phyloP scores from a whole-genome alignment of 768 basidiomycete species.

The Scleroderma citrinum region DNA sequence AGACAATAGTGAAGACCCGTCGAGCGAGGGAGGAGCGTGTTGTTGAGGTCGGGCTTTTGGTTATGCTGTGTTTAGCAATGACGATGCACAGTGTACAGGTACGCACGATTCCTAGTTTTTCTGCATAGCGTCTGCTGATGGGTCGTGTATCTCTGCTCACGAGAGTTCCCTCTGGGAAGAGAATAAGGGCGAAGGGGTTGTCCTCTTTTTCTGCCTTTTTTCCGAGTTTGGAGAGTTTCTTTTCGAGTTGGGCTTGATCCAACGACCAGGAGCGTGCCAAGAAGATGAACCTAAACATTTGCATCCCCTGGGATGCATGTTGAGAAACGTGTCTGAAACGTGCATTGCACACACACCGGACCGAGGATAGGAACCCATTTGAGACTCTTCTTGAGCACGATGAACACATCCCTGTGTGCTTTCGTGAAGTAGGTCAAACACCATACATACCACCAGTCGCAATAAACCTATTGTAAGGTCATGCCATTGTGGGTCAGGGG shows the following conservation, averaged over 20 bases:
- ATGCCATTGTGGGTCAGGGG: neutral
- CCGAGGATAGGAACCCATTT: conserved; percentile 84
- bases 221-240: conserved; percentile 63
- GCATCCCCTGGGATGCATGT: conserved; percentile 63
- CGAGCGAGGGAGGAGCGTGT: conserved; percentile 86
- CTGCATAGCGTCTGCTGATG: conserved; percentile 79
- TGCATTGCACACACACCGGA: conserved; percentile 52
- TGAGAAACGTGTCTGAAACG: conserved; percentile 3
- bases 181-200: conserved; percentile 71
- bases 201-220: conserved; percentile 60
- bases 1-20: conserved; percentile 86
- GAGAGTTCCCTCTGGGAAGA: conserved; percentile 96
- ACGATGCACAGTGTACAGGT: conserved; percentile 4
- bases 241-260: conserved; percentile 63
- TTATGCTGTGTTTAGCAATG: conserved; percentile 3
- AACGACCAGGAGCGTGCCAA: conserved; percentile 87
- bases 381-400: conserved; percentile 88
- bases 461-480: conserved; percentile 47
- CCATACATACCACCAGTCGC: conserved; percentile 90
- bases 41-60: conserved; percentile 65
- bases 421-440: conserved; percentile 68
- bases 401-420: conserved; percentile 71
- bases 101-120: conserved; percentile 84
- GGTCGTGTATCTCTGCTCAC: conserved; percentile 84
- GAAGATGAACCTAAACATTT: conserved; percentile 92